A percentile compares a stretch with the other conserved stretches of the same genome.
phyloP scores from a whole-genome alignment of 2,329 filamentous ascomycete genomes.

The Pleomassaria siparia region DNA sequence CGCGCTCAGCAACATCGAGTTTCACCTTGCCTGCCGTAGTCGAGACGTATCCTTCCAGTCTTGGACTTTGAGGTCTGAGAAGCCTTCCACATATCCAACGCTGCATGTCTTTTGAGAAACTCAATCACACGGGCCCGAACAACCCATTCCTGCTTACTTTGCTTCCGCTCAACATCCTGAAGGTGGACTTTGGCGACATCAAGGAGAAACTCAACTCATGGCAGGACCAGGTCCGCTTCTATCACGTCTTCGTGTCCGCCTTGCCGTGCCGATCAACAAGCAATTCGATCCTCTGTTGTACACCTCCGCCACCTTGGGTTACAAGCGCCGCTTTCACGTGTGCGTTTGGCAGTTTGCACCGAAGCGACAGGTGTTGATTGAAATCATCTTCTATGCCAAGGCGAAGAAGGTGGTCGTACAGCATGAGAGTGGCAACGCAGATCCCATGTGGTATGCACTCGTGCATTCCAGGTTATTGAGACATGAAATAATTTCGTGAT shows the following conservation, averaged over 20 bases:
- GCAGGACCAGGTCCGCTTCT: conserved; percentile 1
- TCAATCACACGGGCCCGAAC: conserved; percentile 3
- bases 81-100: no score
- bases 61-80: no score
- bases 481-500: no score
- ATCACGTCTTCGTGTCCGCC: conserved; percentile 5
- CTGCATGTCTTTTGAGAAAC: no score
- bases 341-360: conserved; percentile 1
- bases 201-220: not conserved
- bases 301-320: not conserved
- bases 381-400: not conserved
- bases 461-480: conserved; percentile 5
- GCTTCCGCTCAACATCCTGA: conserved; percentile 7
- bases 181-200: conserved; percentile 3
- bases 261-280: conserved; percentile 1
- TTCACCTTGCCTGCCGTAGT: no score
- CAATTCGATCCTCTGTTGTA: not conserved
- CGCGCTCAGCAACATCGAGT: no score
- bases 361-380: not conserved
- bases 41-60: no score
- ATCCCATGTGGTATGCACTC: conserved; percentile 5
- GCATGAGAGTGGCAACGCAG: not conserved
- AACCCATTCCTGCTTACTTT: conserved; percentile 11
- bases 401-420: conserved; percentile 6
- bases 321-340: not conserved